These are phyloP conservation scores for Berberis vulgaris DNA, from an alignment of 164 flowering plant species.

Conservation along the genomic window DNA sequence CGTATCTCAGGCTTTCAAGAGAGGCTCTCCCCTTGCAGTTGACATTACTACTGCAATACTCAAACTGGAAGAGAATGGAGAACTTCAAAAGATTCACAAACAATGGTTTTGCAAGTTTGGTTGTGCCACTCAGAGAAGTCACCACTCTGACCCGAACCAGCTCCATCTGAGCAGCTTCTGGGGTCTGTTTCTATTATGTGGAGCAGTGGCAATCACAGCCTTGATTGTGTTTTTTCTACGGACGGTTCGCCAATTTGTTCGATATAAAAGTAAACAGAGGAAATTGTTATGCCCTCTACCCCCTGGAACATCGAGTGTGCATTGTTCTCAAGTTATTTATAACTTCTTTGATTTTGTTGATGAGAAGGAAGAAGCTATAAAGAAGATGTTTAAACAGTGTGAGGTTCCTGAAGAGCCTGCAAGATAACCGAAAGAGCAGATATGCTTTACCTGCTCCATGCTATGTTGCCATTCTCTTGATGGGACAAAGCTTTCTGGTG, in stretches of 20 bases:
- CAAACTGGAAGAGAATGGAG: conserved; percentile 49
- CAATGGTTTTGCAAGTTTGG: conserved; percentile 51
- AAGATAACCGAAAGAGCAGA: conserved; percentile 9
- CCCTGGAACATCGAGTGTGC: conserved; percentile 13
- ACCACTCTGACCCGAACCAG: conserved; percentile 26
- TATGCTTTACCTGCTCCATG: not conserved
- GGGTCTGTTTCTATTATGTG: conserved; percentile 61
- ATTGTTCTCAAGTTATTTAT: conserved; percentile 26
- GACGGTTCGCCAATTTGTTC: conserved; percentile 34
- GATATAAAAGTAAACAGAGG: conserved; percentile 30
- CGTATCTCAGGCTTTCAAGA: conserved; percentile 45
- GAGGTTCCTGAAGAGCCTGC: conserved; percentile 18
- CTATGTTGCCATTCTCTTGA: too few species aligned
- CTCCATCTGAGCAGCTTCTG: conserved; percentile 59
- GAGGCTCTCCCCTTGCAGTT: conserved; percentile 54
- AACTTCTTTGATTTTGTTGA: conserved; percentile 58
- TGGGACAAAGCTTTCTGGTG: too few species aligned
- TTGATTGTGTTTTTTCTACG: conserved; percentile 37
- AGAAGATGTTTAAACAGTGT: conserved; percentile 30
- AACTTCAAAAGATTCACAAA: conserved; percentile 38
- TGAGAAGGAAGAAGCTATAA: conserved; percentile 67
- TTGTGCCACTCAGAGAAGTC: conserved; percentile 23
- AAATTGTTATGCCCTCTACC: conserved; percentile 14
- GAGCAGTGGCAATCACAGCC: conserved; percentile 25
- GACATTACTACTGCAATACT: conserved; percentile 67